phyloP scores from a whole-genome alignment of 139 green algal genomes.

The Deuterostichococcus epilithicus region DNA sequence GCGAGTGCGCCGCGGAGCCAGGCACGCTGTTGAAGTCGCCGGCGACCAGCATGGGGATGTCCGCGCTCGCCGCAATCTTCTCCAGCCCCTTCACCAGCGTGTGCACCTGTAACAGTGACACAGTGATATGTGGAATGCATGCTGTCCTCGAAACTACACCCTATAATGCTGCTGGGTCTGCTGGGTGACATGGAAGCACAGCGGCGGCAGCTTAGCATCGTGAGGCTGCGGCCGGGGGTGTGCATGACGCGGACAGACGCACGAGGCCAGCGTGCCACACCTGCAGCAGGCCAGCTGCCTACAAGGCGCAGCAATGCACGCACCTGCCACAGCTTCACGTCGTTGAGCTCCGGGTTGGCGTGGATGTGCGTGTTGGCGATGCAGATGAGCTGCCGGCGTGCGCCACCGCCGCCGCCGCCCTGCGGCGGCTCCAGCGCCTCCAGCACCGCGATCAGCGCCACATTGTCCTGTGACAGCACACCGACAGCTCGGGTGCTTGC shows the following conservation, averaged over 20 bases:
- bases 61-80: constrained; percentile 93
- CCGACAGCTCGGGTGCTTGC: neutral
- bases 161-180: no score
- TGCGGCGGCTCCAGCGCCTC: constrained; percentile 77
- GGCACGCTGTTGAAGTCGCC: constrained; percentile 97
- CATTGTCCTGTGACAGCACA: constrained; percentile 78
- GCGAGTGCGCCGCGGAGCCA: constrained; percentile 81
- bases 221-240: no score
- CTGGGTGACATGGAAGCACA: no score
- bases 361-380: constrained; percentile 99
- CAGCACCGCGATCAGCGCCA: constrained; percentile 95
- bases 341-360: constrained; percentile 93
- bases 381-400: constrained; percentile 86
- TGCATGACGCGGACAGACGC: no score
- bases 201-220: no score
- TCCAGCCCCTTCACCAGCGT: constrained; percentile 98
- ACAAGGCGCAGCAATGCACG: no score
- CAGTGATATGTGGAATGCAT: neutral
- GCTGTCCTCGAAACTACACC: no score
- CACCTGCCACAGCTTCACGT: constrained; percentile 98
- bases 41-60: constrained; percentile 93
- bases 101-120: constrained; percentile 68
- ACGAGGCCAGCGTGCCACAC: no score
- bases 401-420: constrained; percentile 5
- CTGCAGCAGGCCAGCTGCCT: no score